These are phyloP conservation scores for Symbiodinium natans DNA, from an alignment of 73 alveolate species.

Conservation along the genomic window DNA sequence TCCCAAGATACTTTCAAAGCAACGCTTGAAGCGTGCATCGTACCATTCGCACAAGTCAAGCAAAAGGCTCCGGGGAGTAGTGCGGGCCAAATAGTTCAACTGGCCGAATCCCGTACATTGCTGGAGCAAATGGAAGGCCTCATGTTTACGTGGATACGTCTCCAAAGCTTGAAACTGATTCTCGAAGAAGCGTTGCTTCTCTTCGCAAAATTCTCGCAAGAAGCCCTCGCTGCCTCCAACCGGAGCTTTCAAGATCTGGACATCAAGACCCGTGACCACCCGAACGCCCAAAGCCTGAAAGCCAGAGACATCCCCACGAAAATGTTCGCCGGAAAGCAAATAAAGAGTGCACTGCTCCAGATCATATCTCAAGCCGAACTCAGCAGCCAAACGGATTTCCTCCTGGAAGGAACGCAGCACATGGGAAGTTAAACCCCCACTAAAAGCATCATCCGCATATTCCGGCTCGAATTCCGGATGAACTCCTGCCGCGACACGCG, in stretches of 20 bases:
- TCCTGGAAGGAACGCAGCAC: not conserved
- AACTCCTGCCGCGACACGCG: not conserved
- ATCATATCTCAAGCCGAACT: not conserved
- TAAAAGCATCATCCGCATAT: constrained; percentile 13
- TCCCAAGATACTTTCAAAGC: no score
- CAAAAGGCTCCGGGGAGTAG: not conserved
- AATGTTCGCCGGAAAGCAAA: not conserved
- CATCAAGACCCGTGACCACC: not conserved
- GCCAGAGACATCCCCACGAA: constrained; percentile 24
- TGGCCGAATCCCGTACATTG: not conserved
- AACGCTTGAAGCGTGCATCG: no score
- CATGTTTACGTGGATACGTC: not conserved
- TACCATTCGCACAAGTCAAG: no score
- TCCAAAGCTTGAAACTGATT: not conserved
- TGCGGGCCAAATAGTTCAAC: constrained; percentile 16
- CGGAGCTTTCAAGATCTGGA: not conserved
- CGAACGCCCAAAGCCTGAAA: constrained; percentile 9
- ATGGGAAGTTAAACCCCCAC: not conserved
- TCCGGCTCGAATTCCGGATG: not conserved
- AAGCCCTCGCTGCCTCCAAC: not conserved
- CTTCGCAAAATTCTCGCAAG: not conserved
- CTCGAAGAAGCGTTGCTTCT: not conserved
- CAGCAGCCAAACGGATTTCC: not conserved
- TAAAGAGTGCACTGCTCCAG: not conserved
- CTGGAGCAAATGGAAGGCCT: not conserved